Conservation (phyloP, 352 stramenopile genomes). For the Aphanomyces invadans region DNA sequence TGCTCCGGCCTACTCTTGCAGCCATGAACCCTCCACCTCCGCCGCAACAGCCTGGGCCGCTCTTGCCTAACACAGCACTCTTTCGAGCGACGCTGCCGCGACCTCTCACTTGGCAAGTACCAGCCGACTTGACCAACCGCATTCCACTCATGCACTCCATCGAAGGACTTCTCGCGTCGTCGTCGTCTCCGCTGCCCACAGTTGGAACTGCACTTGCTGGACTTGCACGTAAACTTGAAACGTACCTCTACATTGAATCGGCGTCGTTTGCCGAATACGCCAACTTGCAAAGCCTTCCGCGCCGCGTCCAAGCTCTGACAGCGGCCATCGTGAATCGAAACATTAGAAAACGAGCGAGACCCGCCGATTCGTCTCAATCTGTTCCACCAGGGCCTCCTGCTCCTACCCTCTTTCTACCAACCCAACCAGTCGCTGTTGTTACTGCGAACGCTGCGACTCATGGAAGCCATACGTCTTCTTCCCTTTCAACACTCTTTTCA, state of each 20-base stretch:
- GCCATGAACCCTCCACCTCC: not conserved
- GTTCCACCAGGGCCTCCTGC: not conserved
- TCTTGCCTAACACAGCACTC: slow-evolving; percentile 68
- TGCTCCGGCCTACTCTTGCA: too few species aligned
- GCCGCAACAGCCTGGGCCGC: slow-evolving; percentile 33
- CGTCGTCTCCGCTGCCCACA: slow-evolving; percentile 11
- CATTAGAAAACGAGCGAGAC: slow-evolving; percentile 37
- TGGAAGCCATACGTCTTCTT: slow-evolving; percentile 14
- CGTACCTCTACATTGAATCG: slow-evolving; percentile 77
- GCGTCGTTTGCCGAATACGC: slow-evolving; percentile 72
- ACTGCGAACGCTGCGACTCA: not conserved
- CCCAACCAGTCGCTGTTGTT: too few species aligned
- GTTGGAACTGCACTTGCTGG: slow-evolving; percentile 49
- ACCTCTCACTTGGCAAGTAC: slow-evolving; percentile 74
- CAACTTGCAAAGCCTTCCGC: slow-evolving; percentile 68
- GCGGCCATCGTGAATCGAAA: slow-evolving; percentile 81
- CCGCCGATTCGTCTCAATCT: not conserved
- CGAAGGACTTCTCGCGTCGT: slow-evolving; percentile 39
- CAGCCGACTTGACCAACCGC: slow-evolving; percentile 59
- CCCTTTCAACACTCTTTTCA: slow-evolving; percentile 3
- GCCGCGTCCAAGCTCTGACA: slow-evolving; percentile 71
- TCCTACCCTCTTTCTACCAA: too few species aligned
- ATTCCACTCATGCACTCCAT: slow-evolving; percentile 60
- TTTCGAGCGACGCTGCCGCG: slow-evolving; percentile 63
- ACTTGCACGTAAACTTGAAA: slow-evolving; percentile 71